Evolutionary conservation across 1,139 yeast species (phyloP), one percentile per base, ranked within the genome.

Genomic region (Lizanozyma gosingica): DNA sequence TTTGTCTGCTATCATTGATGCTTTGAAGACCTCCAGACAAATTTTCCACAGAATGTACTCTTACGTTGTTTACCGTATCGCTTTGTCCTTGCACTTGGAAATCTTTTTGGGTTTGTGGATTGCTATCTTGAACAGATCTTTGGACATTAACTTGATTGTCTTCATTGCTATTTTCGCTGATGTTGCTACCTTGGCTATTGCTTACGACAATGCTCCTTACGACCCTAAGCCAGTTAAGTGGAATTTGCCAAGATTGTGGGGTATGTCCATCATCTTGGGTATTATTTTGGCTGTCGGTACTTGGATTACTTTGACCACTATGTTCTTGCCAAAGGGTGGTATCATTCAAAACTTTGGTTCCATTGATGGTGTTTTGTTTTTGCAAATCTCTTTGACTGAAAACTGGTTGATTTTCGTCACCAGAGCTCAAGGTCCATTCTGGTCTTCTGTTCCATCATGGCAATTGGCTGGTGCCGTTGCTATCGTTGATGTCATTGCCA

Each of bases 1-100:
- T 83, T 78, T 86, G 66, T 83, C 94, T 74, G 94, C 95, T 57
- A 83, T 83, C 60, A 83, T 86, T 70, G 95, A 86, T 74, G 94
- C 95, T 61, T 76, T 86, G 68, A 85, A 86, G 80, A 84, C 94
- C 54, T 85, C 95, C 51, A 78, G 95, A 76, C 95, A 85, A 73
- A 86, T 86, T 83, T 86, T 86, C 94, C 95, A 86, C 90, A 82
- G 95, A 79, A 86, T 86, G 95, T 84, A 86, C 78, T 79, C 95
- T 59, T 86, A 86, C 70, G 94, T 86, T 73, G 94, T 84, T 62
- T 86, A 86, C 88, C 87, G 95, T 77, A 86, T 86, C 66, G 95
- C 95, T 65, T 74, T 86, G 65, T 85, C 94, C 48, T 76, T 86
- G 65, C 95, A 86, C 71, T 82, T 86, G 78, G 95, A 86, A 74